phyloP scores from a whole-genome alignment of 768 basidiomycete species.

The Boletus coccyginus region DNA sequence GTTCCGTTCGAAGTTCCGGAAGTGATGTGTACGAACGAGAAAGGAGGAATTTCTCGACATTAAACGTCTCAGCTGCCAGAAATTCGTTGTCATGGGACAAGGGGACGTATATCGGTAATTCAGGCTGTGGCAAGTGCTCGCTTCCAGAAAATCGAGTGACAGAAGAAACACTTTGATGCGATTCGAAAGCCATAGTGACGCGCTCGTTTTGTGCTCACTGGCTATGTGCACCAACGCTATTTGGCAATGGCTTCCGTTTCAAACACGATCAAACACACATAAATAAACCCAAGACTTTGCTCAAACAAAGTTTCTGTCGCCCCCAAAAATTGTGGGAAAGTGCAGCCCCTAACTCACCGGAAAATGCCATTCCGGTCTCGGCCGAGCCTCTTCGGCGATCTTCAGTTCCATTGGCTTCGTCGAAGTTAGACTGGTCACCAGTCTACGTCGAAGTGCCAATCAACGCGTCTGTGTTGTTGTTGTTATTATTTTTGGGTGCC shows the following conservation, averaged over 20 bases:
- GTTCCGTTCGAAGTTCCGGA: conserved; percentile 81
- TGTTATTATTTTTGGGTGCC: too few relatives aligned
- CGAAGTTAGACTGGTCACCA: too few relatives aligned
- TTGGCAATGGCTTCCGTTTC: conserved; percentile 25
- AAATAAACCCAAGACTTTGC: background rate
- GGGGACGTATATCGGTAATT: conserved; percentile 64
- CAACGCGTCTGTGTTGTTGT: too few relatives aligned
- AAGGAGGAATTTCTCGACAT: conserved; percentile 85
- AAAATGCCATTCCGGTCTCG: too few relatives aligned
- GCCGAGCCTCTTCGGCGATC: too few relatives aligned
- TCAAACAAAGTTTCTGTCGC: too few relatives aligned
- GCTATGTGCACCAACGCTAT: background rate
- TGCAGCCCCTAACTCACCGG: too few relatives aligned
- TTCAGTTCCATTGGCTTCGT: too few relatives aligned
- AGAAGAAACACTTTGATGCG: conserved; percentile 14
- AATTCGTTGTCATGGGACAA: conserved; percentile 79
- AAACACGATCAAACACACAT: conserved; percentile 23
- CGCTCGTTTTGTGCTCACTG: background rate
- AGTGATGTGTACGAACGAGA: conserved; percentile 83
- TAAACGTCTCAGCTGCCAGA: conserved; percentile 65
- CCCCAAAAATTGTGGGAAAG: too few relatives aligned
- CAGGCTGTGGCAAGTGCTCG: conserved; percentile 30
- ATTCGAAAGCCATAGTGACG: conserved; percentile 16
- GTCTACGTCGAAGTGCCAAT: too few relatives aligned
- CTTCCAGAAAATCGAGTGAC: background rate